Base-by-base conservation (phyloP, 192 early-diverging fungal genomes). In the Borealophlyctis nickersoniae region DNA sequence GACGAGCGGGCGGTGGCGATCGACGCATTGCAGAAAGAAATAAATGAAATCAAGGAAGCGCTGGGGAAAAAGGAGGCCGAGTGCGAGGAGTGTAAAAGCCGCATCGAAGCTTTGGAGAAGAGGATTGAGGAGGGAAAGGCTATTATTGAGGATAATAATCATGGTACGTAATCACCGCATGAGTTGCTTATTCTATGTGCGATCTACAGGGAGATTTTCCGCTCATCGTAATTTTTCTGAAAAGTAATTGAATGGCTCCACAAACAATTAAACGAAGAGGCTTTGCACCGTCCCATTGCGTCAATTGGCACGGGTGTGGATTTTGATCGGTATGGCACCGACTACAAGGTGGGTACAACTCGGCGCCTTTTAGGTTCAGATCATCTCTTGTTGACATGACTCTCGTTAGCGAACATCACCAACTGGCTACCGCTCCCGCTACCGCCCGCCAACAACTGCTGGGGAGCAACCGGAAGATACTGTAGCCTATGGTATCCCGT, bases 211-310 rank as follows among this genome's bases (percentile, higher is more conserved):
- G n/a, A n/a, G n/a, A n/a, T n/a, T n/a, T n/a, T n/a, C n/a, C n/a
- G n/a, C n/a, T n/a, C n/a, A n/a, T n/a, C 59, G 23, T 58, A n/a
- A 26, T 53, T 4, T 2, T 30, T 36, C 49, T 45, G 22, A 11
- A 1, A 54, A 84, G 83, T 85, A n/a, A 85, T 85, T 54, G 80
- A 83, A 61, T 85, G 78, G 78, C 76, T 85, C 19, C 83, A 85
- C 62, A 85, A 85, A 62, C 83, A 83, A 71, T 52, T 84, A 49
- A 84, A 84, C 62, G 82, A 84, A 56, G 78, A 84, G 36, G 77
- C 81, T 11, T 63, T 83, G 3, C 54, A 56, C 48, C 69, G 77
- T 29, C 81, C 81, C 36, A 5, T 72, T 14, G 29, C 49, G 4
- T 22, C 3, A 22, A 30, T 34, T 27, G 26, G n/a, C n/a, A n/a